phyloP scores from a whole-genome alignment of 108 stramenopile genomes.

The Cyclotella baltica region DNA sequence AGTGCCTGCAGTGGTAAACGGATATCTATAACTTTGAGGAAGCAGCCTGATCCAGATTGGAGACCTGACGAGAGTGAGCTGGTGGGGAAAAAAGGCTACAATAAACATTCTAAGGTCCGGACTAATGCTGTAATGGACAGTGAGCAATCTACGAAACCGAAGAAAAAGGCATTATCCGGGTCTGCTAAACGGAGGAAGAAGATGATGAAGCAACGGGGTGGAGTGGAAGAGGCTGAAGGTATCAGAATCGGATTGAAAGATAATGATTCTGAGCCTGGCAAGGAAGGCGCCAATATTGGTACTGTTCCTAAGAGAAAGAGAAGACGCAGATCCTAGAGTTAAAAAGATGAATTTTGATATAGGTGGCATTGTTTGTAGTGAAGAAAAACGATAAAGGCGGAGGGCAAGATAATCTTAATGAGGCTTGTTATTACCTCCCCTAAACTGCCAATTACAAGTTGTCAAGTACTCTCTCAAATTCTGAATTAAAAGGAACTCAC shows the following conservation, averaged over 20 bases:
- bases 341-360: too few relatives aligned
- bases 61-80: constrained; percentile 50
- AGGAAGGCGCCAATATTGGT: too few relatives aligned
- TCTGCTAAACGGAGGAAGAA: constrained; percentile 55
- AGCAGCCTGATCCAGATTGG: constrained; percentile 56
- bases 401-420: too few relatives aligned
- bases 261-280: neutral
- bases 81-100: constrained; percentile 1
- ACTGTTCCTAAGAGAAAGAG: too few relatives aligned
- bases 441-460: too few relatives aligned
- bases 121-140: neutral
- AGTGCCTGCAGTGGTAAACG: constrained; percentile 43
- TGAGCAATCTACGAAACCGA: neutral
- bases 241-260: neutral
- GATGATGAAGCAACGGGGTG: constrained; percentile 29
- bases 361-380: too few relatives aligned
- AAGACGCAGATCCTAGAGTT: too few relatives aligned
- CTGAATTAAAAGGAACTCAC: too few relatives aligned
- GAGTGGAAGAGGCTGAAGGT: neutral
- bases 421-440: too few relatives aligned
- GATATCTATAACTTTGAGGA: constrained; percentile 53
- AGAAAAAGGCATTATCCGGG: constrained; percentile 46
- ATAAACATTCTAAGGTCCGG: neutral
- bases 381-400: too few relatives aligned
- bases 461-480: too few relatives aligned